phyloP scores from a whole-genome alignment of 2,329 filamentous ascomycete genomes.

The Stemphylium vesicarium region DNA sequence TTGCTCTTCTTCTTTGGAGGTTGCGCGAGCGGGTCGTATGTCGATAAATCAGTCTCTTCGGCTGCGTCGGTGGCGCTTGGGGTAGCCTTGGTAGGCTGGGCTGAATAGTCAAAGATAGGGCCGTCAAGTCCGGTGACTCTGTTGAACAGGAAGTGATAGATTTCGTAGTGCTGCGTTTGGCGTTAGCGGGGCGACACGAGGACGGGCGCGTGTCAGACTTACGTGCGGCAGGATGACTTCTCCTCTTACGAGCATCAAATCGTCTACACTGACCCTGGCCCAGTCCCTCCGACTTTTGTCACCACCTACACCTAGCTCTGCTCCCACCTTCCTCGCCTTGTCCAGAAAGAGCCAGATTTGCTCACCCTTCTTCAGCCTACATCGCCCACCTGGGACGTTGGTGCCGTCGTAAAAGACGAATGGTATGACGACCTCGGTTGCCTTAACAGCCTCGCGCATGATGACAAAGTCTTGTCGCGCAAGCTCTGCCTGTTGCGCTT shows the following conservation, averaged over 20 bases:
- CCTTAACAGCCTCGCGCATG: constrained; percentile 85
- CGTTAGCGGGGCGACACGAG: constrained; percentile 15
- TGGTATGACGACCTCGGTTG: constrained; percentile 85
- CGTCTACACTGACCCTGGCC: constrained; percentile 93
- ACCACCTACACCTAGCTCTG: constrained; percentile 75
- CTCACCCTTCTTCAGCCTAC: constrained; percentile 91
- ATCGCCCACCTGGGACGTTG: constrained; percentile 82
- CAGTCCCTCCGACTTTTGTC: constrained; percentile 77
- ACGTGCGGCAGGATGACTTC: constrained; percentile 94
- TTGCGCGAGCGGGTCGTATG: constrained; percentile 52
- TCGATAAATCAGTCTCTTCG: constrained; percentile 25
- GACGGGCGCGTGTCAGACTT: constrained; percentile 35
- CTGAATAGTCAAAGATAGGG: constrained; percentile 77
- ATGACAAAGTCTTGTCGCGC: constrained; percentile 80
- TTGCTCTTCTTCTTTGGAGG: constrained; percentile 45
- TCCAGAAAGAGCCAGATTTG: constrained; percentile 93
- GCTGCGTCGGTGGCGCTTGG: constrained; percentile 28
- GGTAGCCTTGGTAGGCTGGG: constrained; percentile 54
- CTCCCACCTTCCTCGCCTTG: constrained; percentile 86
- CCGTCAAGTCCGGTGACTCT: constrained; percentile 77
- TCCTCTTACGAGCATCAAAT: constrained; percentile 89
- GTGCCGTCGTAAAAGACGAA: constrained; percentile 98
- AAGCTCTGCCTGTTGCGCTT: constrained; percentile 77
- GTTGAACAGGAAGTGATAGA: constrained; percentile 96
- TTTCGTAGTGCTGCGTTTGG: constrained; percentile 81